Conservation (phyloP, 2,329 filamentous ascomycete species). For the Aotearoamyces nothofagi region DNA sequence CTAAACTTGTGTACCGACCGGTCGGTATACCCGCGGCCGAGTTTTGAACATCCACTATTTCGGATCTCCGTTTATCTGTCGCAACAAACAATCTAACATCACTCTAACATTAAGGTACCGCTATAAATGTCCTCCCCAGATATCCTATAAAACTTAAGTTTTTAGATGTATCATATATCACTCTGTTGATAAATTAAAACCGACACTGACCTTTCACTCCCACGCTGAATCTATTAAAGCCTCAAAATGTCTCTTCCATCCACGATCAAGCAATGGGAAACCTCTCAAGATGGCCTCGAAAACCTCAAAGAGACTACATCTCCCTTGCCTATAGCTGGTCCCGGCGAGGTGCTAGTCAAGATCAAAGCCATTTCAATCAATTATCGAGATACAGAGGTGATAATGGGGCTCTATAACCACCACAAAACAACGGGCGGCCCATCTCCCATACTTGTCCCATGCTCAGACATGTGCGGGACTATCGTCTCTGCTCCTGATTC, state of each 20-base stretch:
- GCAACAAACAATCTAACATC: too few relatives aligned
- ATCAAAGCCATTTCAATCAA: conserved; percentile 15
- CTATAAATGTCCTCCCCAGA: too few relatives aligned
- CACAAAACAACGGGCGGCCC: conserved; percentile 35
- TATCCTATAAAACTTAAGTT: too few relatives aligned
- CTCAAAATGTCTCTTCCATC: conserved; percentile 12
- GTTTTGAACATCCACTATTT: too few relatives aligned
- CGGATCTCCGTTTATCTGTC: too few relatives aligned
- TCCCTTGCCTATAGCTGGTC: conserved; percentile 29
- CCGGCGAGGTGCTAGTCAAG: conserved; percentile 26
- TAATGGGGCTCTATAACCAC: conserved; percentile 50
- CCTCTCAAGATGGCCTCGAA: conserved; percentile 37
- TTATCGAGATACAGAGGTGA: conserved; percentile 16
- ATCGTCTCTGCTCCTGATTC: conserved; percentile 33
- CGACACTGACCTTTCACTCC: too few relatives aligned
- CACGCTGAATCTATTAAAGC: too few relatives aligned
- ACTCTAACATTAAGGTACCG: too few relatives aligned
- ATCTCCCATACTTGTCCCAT: conserved; percentile 38
- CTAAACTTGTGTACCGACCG: too few relatives aligned
- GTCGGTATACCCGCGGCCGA: too few relatives aligned
- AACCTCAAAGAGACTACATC: conserved; percentile 29
- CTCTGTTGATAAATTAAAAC: too few relatives aligned
- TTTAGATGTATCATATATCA: too few relatives aligned
- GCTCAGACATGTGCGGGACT: conserved; percentile 55
- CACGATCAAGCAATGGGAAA: conserved; percentile 33